Percentiles rank a stretch among this genome's conserved stretches.
phyloP scores from a whole-genome alignment of 345 rosid species.

The Nasturtium officinale region DNA sequence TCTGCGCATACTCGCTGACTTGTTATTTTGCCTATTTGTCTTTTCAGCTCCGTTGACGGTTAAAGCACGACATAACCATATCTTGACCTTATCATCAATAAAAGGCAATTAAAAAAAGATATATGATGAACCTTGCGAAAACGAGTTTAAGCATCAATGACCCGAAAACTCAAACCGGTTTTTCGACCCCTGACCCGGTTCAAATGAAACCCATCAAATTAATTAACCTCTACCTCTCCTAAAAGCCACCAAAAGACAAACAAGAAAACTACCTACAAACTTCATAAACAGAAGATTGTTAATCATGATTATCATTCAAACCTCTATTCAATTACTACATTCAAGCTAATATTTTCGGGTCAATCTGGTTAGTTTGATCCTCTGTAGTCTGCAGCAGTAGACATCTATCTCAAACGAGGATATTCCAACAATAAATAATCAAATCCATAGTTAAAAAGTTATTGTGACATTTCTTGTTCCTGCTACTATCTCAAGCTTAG shows the following conservation, averaged over 20 bases:
- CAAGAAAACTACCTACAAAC: not conserved
- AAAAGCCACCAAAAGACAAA: not conserved
- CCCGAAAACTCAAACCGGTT: constrained; percentile 2
- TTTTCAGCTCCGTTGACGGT: not conserved
- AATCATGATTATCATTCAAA: not conserved
- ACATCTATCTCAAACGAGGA: not conserved
- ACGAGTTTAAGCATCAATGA: not conserved
- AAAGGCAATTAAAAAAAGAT: no score
- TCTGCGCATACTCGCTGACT: not conserved
- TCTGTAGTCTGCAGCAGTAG: not conserved
- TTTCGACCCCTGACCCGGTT: not conserved
- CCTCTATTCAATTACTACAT: not conserved
- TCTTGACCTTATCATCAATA: not conserved
- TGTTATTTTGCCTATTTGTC: not conserved
- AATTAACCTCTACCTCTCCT: not conserved
- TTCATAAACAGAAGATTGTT: not conserved
- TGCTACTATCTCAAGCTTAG: not conserved
- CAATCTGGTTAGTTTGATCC: not conserved
- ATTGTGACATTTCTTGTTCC: not conserved
- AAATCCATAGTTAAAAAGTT: not conserved
- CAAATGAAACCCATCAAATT: not conserved
- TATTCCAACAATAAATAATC: no score
- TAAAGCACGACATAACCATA: not conserved
- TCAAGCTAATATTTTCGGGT: no score
- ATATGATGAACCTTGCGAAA: not conserved